Conservation (phyloP, 164 flowering plant species). For the Berberis vulgaris region DNA sequence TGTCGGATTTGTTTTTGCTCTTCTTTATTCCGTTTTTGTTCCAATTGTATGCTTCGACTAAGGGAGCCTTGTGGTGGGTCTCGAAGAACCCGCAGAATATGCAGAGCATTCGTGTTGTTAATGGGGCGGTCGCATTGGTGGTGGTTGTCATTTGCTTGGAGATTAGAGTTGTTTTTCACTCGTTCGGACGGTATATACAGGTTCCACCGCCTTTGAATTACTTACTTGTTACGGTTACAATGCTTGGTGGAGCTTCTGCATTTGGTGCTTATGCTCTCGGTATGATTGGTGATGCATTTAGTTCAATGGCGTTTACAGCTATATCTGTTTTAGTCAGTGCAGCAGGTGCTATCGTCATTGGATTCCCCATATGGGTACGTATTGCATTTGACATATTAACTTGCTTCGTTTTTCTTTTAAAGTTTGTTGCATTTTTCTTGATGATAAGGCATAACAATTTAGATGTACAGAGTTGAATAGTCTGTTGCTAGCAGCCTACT, state of each 20-base stretch:
- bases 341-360: slow-evolving; percentile 86
- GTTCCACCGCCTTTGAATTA: slow-evolving; percentile 86
- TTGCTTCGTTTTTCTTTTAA: neutral
- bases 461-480: no score
- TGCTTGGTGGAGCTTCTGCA: slow-evolving; percentile 89
- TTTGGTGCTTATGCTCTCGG: slow-evolving; percentile 75
- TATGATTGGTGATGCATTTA: slow-evolving; percentile 68
- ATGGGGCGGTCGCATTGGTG: slow-evolving; percentile 78
- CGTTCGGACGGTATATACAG: slow-evolving; percentile 84
- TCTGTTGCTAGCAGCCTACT: no score
- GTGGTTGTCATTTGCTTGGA: slow-evolving; percentile 78
- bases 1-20: slow-evolving; percentile 63
- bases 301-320: slow-evolving; percentile 58
- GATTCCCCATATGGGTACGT: slow-evolving; percentile 81
- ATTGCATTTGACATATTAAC: neutral
- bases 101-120: slow-evolving; percentile 60
- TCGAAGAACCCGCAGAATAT: slow-evolving; percentile 45
- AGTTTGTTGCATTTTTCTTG: neutral
- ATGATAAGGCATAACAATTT: neutral
- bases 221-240: slow-evolving; percentile 66
- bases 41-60: slow-evolving; percentile 75
- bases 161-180: slow-evolving; percentile 84
- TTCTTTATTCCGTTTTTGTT: slow-evolving; percentile 87
- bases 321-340: slow-evolving; percentile 68
- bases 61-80: slow-evolving; percentile 91